phyloP scores from a whole-genome alignment of 208 protist species.

The Herpetomonas samuelpessoai region DNA sequence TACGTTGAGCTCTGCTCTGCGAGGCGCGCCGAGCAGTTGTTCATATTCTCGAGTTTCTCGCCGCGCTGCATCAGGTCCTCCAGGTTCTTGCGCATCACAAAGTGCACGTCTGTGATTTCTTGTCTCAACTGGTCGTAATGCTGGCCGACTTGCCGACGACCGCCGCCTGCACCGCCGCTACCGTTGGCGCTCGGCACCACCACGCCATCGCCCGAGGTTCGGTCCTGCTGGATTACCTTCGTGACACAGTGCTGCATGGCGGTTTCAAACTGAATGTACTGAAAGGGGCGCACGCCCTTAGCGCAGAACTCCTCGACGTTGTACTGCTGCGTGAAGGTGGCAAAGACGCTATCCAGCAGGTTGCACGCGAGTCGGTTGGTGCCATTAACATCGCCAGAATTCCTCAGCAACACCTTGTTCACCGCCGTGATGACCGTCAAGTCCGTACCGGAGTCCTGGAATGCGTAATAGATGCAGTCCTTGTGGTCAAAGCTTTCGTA shows the following conservation, averaged over 20 bases:
- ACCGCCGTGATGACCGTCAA: constrained; percentile 86
- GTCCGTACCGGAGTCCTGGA: constrained; percentile 82
- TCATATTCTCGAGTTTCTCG: constrained; percentile 89
- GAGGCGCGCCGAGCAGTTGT: constrained; percentile 80
- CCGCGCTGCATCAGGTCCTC: constrained; percentile 89
- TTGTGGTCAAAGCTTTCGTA: constrained; percentile 92
- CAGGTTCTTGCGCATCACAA: constrained; percentile 90
- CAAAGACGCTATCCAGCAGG: constrained; percentile 77
- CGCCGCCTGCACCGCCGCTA: constrained; percentile 12
- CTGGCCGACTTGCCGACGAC: constrained; percentile 62
- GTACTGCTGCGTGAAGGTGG: constrained; percentile 72
- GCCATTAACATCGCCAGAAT: constrained; percentile 60
- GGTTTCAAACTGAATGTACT: constrained; percentile 90
- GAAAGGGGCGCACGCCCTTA: constrained; percentile 61
- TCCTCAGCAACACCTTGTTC: constrained; percentile 87
- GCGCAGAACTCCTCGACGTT: constrained; percentile 48
- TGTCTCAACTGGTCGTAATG: constrained; percentile 77
- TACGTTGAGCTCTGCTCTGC: constrained; percentile 78
- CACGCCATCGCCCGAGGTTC: constrained; percentile 41
- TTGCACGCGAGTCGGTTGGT: constrained; percentile 82
- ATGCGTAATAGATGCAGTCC: constrained; percentile 89
- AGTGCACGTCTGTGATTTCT: constrained; percentile 88
- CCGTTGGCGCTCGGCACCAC: constrained; percentile 23
- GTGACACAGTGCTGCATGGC: constrained; percentile 73
- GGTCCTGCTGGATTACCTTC: constrained; percentile 67